Conservation (phyloP, 2,329 filamentous ascomycete species). For the Reticulascus tulasneorum region DNA sequence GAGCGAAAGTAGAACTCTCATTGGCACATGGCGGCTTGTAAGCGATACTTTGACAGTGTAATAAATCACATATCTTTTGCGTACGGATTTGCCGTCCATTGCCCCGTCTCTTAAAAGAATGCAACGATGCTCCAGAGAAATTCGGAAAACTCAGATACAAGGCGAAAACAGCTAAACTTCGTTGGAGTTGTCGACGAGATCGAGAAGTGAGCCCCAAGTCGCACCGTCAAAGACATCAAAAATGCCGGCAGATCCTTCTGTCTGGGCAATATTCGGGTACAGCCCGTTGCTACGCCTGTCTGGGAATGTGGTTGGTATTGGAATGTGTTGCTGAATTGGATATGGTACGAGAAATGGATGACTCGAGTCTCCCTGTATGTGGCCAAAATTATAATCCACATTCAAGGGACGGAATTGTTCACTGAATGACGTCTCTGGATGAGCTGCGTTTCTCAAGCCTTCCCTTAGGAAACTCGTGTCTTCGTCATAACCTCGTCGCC, state of each 20-base stretch:
- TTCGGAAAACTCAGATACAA: no score
- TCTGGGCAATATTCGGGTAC: neutral
- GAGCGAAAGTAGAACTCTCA: neutral
- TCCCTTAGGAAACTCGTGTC: no score
- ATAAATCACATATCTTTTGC: no score
- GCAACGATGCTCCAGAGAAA: no score
- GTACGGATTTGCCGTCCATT: no score
- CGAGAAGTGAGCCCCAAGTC: slow-evolving; percentile 7
- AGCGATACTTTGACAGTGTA: no score
- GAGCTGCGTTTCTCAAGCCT: no score
- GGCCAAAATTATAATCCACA: neutral
- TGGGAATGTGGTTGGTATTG: slow-evolving; percentile 8
- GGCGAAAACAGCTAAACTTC: no score
- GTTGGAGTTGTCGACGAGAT: slow-evolving; percentile 8
- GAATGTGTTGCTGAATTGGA: neutral
- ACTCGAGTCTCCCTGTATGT: neutral
- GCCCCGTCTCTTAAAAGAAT: no score
- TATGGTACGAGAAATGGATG: neutral
- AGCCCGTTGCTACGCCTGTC: neutral
- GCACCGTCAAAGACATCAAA: slow-evolving; percentile 13
- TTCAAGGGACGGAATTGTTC: neutral
- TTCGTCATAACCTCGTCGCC: no score
- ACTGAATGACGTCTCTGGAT: neutral
- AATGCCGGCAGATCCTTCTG: neutral
- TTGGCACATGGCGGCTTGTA: neutral